Conservation (phyloP, 768 basidiomycete genomes). For the Tulasnella sp. region DNA sequence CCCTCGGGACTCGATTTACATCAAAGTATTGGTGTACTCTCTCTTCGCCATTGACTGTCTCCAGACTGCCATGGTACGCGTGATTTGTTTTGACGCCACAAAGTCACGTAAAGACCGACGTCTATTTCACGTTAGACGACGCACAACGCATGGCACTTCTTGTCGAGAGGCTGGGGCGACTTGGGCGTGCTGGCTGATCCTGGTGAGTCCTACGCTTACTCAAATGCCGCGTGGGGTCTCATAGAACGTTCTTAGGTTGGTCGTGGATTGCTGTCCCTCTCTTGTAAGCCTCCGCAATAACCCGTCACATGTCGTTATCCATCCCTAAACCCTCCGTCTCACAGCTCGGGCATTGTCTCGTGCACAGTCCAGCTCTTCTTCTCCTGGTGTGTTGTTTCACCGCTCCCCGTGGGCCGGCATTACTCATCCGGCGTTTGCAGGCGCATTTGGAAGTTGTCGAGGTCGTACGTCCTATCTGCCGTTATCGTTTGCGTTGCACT, state of each 20-base stretch:
- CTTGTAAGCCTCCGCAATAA: conserved; percentile 2
- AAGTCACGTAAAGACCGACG: not conserved
- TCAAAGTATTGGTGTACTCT: conserved; percentile 10
- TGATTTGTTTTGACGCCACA: not conserved
- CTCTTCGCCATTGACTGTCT: not conserved
- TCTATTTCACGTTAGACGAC: not conserved
- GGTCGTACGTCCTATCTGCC: not conserved
- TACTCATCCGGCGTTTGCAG: not conserved
- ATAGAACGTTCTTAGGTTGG: conserved; percentile 7
- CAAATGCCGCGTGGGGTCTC: not conserved
- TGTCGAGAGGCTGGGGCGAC: conserved; percentile 16
- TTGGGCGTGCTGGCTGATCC: conserved; percentile 3
- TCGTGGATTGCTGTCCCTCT: conserved; percentile 18
- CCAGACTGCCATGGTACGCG: not conserved
- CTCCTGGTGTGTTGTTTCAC: not conserved
- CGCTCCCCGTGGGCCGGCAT: not conserved
- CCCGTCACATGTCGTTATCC: not conserved
- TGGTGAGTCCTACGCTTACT: not conserved
- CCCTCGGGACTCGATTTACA: conserved; percentile 6
- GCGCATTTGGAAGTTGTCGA: conserved; percentile 14
- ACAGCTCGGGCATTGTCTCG: conserved; percentile 3
- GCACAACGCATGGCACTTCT: conserved; percentile 19
- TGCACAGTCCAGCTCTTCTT: conserved; percentile 16
- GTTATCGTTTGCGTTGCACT: not conserved
- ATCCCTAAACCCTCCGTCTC: not conserved